Evolutionary conservation across 2,329 filamentous ascomycete species (phyloP).

Genomic region (Cordyceps militaris): DNA sequence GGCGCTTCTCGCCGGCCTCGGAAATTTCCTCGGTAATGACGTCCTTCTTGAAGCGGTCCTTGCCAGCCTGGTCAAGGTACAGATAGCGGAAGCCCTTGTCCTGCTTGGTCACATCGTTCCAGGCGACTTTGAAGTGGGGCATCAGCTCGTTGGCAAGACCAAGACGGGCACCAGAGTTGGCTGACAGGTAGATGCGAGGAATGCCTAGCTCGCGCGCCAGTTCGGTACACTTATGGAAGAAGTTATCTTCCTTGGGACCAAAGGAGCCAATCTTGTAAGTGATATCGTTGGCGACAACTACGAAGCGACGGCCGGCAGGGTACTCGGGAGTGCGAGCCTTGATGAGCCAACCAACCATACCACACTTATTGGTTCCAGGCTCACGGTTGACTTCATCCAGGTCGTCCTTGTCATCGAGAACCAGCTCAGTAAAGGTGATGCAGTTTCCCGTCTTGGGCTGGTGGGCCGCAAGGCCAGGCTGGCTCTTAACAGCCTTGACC

Average conservation of each 20-base stretch:
- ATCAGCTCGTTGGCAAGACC: conserved; percentile 96
- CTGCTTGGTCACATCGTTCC: conserved; percentile 77
- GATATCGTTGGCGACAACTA: conserved; percentile 98
- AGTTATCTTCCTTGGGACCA: conserved; percentile 90
- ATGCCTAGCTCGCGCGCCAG: conserved; percentile 90
- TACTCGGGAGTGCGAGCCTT: conserved; percentile 95
- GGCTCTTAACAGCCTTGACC: conserved; percentile 66
- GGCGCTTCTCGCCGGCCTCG: conserved; percentile 81
- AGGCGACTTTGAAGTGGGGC: conserved; percentile 93
- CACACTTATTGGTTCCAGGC: conserved; percentile 88
- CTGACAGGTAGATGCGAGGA: conserved; percentile 93
- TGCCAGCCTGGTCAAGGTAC: conserved; percentile 80
- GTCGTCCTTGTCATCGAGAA: conserved; percentile 89
- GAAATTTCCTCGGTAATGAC: conserved; percentile 74
- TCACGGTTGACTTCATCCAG: conserved; percentile 90
- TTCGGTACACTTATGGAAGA: conserved; percentile 99
- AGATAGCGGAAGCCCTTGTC: conserved; percentile 94
- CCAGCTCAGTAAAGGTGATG: conserved; percentile 88
- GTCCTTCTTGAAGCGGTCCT: conserved; percentile 74
- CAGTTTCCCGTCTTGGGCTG: conserved; percentile 83
- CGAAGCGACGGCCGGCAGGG: conserved; percentile 81
- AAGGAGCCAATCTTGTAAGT: conserved; percentile 99
- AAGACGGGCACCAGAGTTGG: conserved; percentile 96
- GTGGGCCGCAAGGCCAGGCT: conserved; percentile 67
- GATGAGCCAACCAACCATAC: conserved; percentile 98